Evolutionary conservation across 2,329 filamentous ascomycete genomes (phyloP).

Genomic region (Pseudopyrenochaeta lycopersici): DNA sequence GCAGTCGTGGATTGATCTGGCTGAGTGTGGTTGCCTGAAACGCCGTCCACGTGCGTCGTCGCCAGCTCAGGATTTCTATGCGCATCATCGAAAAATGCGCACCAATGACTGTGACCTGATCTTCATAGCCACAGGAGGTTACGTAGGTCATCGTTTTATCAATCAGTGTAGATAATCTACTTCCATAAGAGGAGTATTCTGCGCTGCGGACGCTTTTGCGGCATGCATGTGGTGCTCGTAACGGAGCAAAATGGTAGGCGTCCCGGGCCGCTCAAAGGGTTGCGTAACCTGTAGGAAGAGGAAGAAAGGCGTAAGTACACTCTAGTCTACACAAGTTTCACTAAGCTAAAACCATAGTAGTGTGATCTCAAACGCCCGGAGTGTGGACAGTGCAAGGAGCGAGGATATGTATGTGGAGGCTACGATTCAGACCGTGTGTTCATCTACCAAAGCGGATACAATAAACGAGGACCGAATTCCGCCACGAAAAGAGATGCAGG

Average conservation of each 20-base stretch:
- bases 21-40: slow-evolving; percentile 1
- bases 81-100: slow-evolving; percentile 13
- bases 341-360: slow-evolving; percentile 50
- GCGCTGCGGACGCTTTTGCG: slow-evolving; percentile 14
- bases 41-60: not conserved
- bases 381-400: slow-evolving; percentile 68
- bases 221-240: not conserved
- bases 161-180: not conserved
- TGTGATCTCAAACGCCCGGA: slow-evolving; percentile 70
- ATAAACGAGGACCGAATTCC: not conserved
- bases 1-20: not conserved
- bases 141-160: not conserved
- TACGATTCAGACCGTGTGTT: slow-evolving; percentile 72
- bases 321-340: too few species aligned
- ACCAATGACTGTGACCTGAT: slow-evolving; percentile 6
- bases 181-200: slow-evolving; percentile 27
- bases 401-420: slow-evolving; percentile 68
- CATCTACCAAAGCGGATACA: slow-evolving; percentile 50
- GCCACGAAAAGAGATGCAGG: not conserved
- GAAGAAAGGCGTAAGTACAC: slow-evolving; percentile 64
- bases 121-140: not conserved
- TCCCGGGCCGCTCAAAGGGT: slow-evolving; percentile 45
- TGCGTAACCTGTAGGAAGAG: slow-evolving; percentile 48
- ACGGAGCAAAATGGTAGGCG: slow-evolving; percentile 26
- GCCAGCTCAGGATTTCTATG: not conserved